These are phyloP conservation scores for Gossypium laxum DNA, from an alignment of 441 rosid genomes.

Conservation along the genomic window DNA sequence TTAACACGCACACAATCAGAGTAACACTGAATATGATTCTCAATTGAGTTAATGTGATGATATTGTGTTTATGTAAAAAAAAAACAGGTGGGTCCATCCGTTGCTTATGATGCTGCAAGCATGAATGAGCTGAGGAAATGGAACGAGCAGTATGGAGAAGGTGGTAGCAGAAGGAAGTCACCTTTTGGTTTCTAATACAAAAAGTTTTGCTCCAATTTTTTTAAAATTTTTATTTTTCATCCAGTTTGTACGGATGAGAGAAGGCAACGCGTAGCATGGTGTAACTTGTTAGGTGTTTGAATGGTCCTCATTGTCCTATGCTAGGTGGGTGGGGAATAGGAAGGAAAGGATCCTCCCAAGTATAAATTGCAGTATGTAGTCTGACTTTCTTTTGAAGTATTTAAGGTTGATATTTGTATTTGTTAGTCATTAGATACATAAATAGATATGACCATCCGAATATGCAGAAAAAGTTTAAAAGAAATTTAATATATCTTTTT, in stretches of 20 bases:
- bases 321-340: background rate
- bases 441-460: background rate
- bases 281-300: background rate
- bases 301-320: background rate
- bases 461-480: background rate
- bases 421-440: background rate
- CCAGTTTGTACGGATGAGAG: background rate
- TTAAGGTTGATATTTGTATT: background rate
- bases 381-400: background rate
- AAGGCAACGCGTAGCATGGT: background rate
- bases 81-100: constrained; percentile 78
- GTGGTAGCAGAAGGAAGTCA: constrained; percentile 72
- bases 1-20: background rate
- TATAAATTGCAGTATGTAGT: background rate
- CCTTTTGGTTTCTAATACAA: constrained; percentile 60
- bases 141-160: constrained; percentile 95
- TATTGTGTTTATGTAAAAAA: background rate
- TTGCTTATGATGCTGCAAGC: constrained; percentile 68
- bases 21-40: background rate
- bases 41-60: background rate
- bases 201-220: background rate
- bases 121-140: constrained; percentile 95
- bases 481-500: background rate
- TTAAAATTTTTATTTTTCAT: background rate
- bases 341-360: background rate